phyloP scores from a whole-genome alignment of 768 basidiomycete genomes.

The Boletus rubroflammeus region DNA sequence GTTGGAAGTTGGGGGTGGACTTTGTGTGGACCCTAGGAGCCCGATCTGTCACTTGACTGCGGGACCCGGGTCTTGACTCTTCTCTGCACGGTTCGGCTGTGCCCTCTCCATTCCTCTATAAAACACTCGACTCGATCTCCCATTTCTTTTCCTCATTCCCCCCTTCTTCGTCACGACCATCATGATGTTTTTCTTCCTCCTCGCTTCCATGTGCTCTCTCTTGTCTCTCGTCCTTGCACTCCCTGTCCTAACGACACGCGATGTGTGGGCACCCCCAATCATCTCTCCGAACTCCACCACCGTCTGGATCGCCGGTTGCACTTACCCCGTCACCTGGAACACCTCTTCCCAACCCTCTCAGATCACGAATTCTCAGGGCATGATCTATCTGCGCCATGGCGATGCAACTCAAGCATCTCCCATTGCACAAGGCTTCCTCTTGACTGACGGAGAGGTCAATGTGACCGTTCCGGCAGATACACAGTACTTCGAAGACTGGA shows the following conservation, averaged over 20 bases:
- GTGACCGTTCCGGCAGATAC: slow-evolving; percentile 40
- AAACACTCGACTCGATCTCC: background rate
- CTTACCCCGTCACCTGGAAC: slow-evolving; percentile 47
- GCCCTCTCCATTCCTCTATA: slow-evolving; percentile 15
- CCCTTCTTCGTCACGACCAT: slow-evolving; percentile 13
- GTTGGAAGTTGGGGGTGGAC: background rate
- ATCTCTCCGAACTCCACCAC: slow-evolving; percentile 33
- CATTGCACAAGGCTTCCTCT: slow-evolving; percentile 37
- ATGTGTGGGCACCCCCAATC: slow-evolving; percentile 48
- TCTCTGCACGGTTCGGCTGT: slow-evolving; percentile 1
- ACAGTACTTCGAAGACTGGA: slow-evolving; percentile 38
- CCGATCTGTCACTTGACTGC: slow-evolving; percentile 5
- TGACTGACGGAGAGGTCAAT: slow-evolving; percentile 33
- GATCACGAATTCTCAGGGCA: slow-evolving; percentile 46
- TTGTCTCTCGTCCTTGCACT: slow-evolving; percentile 28
- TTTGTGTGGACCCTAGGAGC: background rate
- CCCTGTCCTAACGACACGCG: slow-evolving; percentile 35
- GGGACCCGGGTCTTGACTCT: too few species aligned
- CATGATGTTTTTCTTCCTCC: slow-evolving; percentile 20
- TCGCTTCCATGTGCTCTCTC: slow-evolving; percentile 15
- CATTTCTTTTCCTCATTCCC: background rate
- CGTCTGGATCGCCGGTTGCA: slow-evolving; percentile 41
- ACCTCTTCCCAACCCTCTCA: slow-evolving; percentile 38
- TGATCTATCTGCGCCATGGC: slow-evolving; percentile 40
- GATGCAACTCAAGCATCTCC: slow-evolving; percentile 31